A percentile compares a stretch with the other conserved stretches of the same genome.
phyloP scores from a whole-genome alignment of 1,284 basidiomycete genomes.

The Puccinia coronata region DNA sequence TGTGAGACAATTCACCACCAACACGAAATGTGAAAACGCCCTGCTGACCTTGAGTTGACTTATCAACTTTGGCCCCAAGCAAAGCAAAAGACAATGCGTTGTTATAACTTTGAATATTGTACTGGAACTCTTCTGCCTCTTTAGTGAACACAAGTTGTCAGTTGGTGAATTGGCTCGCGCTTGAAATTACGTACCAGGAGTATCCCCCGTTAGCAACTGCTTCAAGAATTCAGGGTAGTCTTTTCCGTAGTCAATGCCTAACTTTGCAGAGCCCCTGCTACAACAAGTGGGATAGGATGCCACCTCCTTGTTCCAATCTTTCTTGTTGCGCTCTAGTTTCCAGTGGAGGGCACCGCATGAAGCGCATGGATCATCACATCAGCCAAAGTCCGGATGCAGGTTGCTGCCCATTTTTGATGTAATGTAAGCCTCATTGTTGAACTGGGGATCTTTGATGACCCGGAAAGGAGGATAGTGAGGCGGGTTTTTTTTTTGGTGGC shows the following conservation, averaged over 20 bases:
- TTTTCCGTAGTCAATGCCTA: no score
- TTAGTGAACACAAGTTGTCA: neutral
- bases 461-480: no score
- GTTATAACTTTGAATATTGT: neutral
- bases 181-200: neutral
- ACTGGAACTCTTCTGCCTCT: neutral
- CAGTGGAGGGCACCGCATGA: slow-evolving; percentile 13
- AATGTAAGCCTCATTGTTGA: no score
- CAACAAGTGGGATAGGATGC: neutral
- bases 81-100: slow-evolving; percentile 1
- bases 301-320: neutral
- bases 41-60: neutral
- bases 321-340: neutral
- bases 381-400: no score
- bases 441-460: no score
- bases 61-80: neutral
- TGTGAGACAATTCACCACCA: neutral
- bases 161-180: neutral
- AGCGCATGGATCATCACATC: no score
- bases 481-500: no score
- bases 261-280: neutral
- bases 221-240: neutral
- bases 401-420: no score
- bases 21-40: neutral
- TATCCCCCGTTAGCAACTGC: neutral